Evolutionary conservation across 345 rosid genomes (phyloP).

Genomic region (Pistacia vera): DNA sequence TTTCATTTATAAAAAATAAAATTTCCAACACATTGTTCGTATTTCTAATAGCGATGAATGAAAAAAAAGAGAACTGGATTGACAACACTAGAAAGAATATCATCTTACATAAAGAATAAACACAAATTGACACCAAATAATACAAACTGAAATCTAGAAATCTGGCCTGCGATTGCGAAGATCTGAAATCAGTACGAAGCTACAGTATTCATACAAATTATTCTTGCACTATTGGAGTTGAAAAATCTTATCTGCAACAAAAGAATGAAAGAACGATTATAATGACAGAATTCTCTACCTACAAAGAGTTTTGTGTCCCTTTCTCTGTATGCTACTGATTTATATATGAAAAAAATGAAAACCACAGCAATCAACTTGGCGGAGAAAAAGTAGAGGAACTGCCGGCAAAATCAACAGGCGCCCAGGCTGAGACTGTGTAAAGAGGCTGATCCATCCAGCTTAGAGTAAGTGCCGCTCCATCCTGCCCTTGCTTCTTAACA

Average conservation of each 20-base stretch:
- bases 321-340: constrained; percentile 28
- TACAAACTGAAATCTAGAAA: constrained; percentile 25
- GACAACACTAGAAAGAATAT: constrained; percentile 25
- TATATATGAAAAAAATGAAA: constrained; percentile 33
- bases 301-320: constrained; percentile 49
- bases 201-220: constrained; percentile 26
- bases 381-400: constrained; percentile 67
- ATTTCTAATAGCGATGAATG: neutral
- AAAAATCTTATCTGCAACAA: constrained; percentile 46
- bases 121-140: constrained; percentile 25
- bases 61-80: neutral
- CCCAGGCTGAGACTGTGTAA: constrained; percentile 88
- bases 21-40: constrained; percentile 20
- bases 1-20: constrained; percentile 9
- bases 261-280: constrained; percentile 57
- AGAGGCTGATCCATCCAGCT: constrained; percentile 88
- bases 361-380: constrained; percentile 43
- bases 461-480: constrained; percentile 58
- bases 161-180: constrained; percentile 22
- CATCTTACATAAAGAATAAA: constrained; percentile 44
- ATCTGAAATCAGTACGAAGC: constrained; percentile 28
- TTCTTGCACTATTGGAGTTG: constrained; percentile 17
- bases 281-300: constrained; percentile 43
- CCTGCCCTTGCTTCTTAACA: constrained; percentile 48
- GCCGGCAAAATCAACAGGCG: constrained; percentile 55